Evolutionary conservation across 2,329 filamentous ascomycete species (phyloP), one percentile per base, ranked within the genome.

Genomic region (Claviceps fusiformis): DNA sequence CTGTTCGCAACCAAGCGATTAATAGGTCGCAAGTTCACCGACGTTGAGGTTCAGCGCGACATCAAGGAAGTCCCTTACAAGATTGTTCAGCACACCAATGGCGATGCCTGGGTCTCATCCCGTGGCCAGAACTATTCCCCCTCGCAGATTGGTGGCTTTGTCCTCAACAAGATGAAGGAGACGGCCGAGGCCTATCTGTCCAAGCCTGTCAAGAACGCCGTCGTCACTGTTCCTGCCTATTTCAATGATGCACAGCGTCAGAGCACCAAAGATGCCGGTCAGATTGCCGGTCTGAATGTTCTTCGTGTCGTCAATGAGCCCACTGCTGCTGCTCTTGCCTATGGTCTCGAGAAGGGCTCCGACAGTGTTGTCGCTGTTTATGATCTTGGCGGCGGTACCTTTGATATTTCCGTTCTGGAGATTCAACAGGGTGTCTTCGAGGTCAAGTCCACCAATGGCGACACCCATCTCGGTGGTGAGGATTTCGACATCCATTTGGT

Each of bases 141-240:
- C 56, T 95, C 91, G n/a, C 92, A 97, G 75, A 89, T 97, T 61
- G 92, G 92, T 81, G 92, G 91, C 68, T 95, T 96, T 73, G 81
- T 96, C 62, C 82, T 97, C 66, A 86, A 90, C 73, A 96, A 97
- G 83, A 96, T 96, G 92, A 96, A 95, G 84, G 92, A 96, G 81
- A 97, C 92, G 53, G 92, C 92, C 62, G 91, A 96, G 79, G 79
- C 87, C 59, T 95, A 95, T 77, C 82, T 95, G 62, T 83, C 87
- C 75, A 95, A 90, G 79, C 82, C 83, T 58, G 76, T 95, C 67
- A 93, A 95, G 82, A 95, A 97, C 70, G 92, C 90, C 65, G 92
- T 97, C 59, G 92, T 97, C 64, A 97, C 92, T 59, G 91, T 96
- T 43, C 91, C 91, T 60, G 91, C 91, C 66, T 97, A 97, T 81